A percentile compares a stretch with the other conserved stretches of the same genome.
Conservation (phyloP, 352 stramenopile species). For the Globisporangium recalcitrans region DNA sequence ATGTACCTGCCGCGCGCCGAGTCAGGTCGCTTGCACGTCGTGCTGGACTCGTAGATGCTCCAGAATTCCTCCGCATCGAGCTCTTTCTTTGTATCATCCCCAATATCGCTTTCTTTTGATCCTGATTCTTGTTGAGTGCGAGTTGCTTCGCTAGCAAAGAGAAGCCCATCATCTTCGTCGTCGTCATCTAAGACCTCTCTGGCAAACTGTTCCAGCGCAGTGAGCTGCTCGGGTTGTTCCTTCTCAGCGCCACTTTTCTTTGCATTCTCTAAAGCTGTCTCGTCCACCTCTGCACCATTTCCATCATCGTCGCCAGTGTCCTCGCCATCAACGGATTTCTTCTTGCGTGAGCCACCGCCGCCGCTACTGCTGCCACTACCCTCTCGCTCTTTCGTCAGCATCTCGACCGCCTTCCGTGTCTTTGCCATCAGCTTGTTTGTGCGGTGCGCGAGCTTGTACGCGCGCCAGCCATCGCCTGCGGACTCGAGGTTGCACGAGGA, state of each 20-base stretch:
- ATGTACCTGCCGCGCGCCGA: slow-evolving; percentile 63
- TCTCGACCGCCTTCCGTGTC: slow-evolving; percentile 44
- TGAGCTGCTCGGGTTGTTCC: not conserved
- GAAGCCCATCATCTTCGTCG: slow-evolving; percentile 19
- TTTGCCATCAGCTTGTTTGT: slow-evolving; percentile 58
- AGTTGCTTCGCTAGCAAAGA: not conserved
- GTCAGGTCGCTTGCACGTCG: slow-evolving; percentile 34
- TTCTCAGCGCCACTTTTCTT: not conserved
- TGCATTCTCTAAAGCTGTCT: not conserved
- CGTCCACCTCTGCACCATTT: not conserved
- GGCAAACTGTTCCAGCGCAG: slow-evolving; percentile 27
- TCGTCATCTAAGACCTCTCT: slow-evolving; percentile 39
- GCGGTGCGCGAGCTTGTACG: slow-evolving; percentile 57
- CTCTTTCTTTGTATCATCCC: not conserved
- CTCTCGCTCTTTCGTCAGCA: slow-evolving; percentile 21
- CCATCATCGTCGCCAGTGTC: slow-evolving; percentile 7
- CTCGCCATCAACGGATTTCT: not conserved
- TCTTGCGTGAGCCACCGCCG: not conserved
- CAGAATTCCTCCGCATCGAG: slow-evolving; percentile 39
- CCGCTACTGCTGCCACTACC: not conserved
- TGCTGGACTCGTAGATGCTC: slow-evolving; percentile 46
- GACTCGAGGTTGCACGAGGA: slow-evolving; percentile 5
- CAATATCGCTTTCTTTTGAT: not conserved
- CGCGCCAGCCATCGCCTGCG: slow-evolving; percentile 36
- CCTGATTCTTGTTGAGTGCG: not conserved